Percentiles rank a stretch among this genome's conserved stretches.
phyloP scores from a whole-genome alignment of 768 basidiomycete species.

The Sporobolomyces phaffii region DNA sequence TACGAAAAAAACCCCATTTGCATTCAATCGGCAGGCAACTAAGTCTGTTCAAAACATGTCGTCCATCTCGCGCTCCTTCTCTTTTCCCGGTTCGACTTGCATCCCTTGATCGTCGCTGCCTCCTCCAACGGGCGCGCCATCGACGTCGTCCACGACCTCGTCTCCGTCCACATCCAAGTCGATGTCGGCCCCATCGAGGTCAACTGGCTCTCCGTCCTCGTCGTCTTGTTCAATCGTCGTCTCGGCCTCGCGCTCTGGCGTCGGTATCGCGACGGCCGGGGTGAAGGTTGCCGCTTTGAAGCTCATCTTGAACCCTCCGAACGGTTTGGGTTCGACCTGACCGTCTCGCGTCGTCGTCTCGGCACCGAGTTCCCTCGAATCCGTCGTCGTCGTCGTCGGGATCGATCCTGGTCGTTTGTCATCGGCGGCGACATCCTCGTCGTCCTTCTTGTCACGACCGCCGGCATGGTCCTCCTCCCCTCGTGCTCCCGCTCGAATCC shows the following conservation, averaged over 20 bases:
- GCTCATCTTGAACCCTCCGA: not conserved
- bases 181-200: too few relatives aligned
- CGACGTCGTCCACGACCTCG: too few relatives aligned
- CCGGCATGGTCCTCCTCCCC: too few relatives aligned
- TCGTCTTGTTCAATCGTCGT: conserved; percentile 41
- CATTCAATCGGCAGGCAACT: too few relatives aligned
- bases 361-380: not conserved
- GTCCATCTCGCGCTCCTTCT: not conserved
- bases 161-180: too few relatives aligned
- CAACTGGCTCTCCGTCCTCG: conserved; percentile 38
- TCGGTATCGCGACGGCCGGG: conserved; percentile 42
- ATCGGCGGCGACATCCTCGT: too few relatives aligned
- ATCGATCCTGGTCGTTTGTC: too few relatives aligned
- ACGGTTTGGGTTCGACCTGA: not conserved
- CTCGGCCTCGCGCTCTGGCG: conserved; percentile 37
- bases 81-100: too few relatives aligned
- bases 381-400: not conserved
- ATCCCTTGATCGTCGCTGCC: too few relatives aligned
- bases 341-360: not conserved
- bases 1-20: too few relatives aligned
- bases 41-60: too few relatives aligned
- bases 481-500: not conserved
- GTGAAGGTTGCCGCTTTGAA: conserved; percentile 20
- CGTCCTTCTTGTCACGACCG: not conserved
- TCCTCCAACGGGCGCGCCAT: conserved; percentile 12